phyloP scores from a whole-genome alignment of 345 rosid genomes.

The Populus nigra region DNA sequence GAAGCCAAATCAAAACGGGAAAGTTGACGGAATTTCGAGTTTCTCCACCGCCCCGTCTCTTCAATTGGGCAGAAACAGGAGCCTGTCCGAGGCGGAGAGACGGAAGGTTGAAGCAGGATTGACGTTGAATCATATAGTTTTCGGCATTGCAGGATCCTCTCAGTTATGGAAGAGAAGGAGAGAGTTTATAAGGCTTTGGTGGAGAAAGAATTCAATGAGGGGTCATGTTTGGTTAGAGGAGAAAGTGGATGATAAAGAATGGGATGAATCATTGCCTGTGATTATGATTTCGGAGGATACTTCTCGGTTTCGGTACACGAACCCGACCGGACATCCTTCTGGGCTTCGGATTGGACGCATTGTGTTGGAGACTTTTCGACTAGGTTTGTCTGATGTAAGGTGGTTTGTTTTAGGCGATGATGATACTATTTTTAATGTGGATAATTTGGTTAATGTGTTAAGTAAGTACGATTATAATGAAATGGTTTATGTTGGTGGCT shows the following conservation, averaged over 20 bases:
- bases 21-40: not conserved
- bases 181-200: slow-evolving; percentile 85
- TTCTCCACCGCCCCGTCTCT: not conserved
- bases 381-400: slow-evolving; percentile 53
- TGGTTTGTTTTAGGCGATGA: slow-evolving; percentile 95
- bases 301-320: slow-evolving; percentile 84
- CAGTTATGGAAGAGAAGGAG: slow-evolving; percentile 74
- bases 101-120: slow-evolving; percentile 14
- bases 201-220: slow-evolving; percentile 67
- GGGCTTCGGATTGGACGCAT: slow-evolving; percentile 88
- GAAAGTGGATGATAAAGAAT: slow-evolving; percentile 35
- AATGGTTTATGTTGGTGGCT: slow-evolving; percentile 78
- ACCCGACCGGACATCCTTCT: slow-evolving; percentile 89
- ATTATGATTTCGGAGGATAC: slow-evolving; percentile 79
- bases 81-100: slow-evolving; percentile 31
- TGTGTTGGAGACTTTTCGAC: slow-evolving; percentile 63
- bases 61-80: slow-evolving; percentile 31
- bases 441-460: slow-evolving; percentile 61
- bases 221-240: slow-evolving; percentile 93
- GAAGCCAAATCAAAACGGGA: slow-evolving; percentile 2
- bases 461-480: slow-evolving; percentile 70
- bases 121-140: slow-evolving; percentile 52
- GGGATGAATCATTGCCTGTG: slow-evolving; percentile 62
- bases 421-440: slow-evolving; percentile 76
- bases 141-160: slow-evolving; percentile 92